Base-by-base conservation (phyloP, 2,329 filamentous ascomycete genomes). In the Chalaropsis thielavioides region DNA sequence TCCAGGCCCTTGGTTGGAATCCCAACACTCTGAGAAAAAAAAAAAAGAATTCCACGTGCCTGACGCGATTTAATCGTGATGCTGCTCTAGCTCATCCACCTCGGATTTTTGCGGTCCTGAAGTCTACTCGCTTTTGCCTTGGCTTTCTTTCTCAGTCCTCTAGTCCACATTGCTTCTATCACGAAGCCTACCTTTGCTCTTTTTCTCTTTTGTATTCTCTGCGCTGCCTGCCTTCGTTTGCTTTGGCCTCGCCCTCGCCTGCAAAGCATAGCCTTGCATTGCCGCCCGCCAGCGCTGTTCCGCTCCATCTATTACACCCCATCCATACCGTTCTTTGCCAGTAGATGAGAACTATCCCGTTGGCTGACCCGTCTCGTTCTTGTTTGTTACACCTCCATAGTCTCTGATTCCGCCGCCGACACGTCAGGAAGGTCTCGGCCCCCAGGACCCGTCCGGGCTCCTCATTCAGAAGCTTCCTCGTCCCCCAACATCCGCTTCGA, bases 401-500 rank as follows among this genome's bases (percentile, higher is more conserved):
- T 65, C 63, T 49, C 58, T 61, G 56, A 62, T 61, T 51, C 63
- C 46, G 58, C 51, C 17, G 51, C 56, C 58, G 63, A 65, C 31
- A 61, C 40, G 43, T 56, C 63, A 61, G 63, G 63, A 61, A 61
- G 58, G 44, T 65, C 63, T 61, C 56, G 63, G 56, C 63, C 56
- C 54, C 59, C 58, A 51, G 44, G 46, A 62, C 43, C 63, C 46
- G n/a, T 51, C 19, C 44, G 60, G 38, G 27, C 35, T 43, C 61
- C 51, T 19, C 62, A 58, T 35, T 44, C 49, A 27, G 24, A 38
- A 58, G 49, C 62, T 64, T 58, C 62, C 62, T 64, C 62, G 51
- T 41, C 51, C n/a, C 43, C 62, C 51, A 62, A 62, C 44, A 61
- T 41, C 54, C 44, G 58, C 31, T 65, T 65, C 41, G 59, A 65